Evolutionary conservation across 2,329 filamentous ascomycete genomes (phyloP), one percentile per base, ranked within the genome.

Genomic region (Metarhizium sp.): DNA sequence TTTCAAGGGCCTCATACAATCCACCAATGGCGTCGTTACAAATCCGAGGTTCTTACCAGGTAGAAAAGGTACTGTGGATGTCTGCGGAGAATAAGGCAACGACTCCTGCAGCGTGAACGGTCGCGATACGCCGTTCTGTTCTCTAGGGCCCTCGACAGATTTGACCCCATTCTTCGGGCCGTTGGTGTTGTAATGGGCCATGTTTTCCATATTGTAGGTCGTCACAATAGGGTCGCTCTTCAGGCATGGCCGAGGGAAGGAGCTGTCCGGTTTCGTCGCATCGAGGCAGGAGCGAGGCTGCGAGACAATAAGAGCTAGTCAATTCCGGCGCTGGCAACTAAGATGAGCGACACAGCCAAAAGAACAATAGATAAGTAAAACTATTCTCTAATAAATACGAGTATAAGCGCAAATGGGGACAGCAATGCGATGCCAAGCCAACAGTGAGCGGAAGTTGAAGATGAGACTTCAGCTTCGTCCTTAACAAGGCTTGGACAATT

Each of bases 71-170:
- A 89, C 79, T 51, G 92, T 86, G 3, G 88, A 90, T 51, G 86
- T 88, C 67, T 92, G 86, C 29, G 90, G 89, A 52, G 88, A 89
- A 71, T 85, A 92, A n/a, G 88, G 87, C 49, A 94, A 76, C 34
- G 88, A 88, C 66, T 94, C 87, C 55, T 86, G 80, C 13, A 94
- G 79, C 3, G 80, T 80, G 65, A 85, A 83, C 1, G 84, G 77
- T 54, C 76, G 69, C 43, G 66, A 59, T 38, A 70, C 64, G 43
- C 63, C 54, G 20, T 61, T 64, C 34, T 61, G 54, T 51, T 65
- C 59, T 16, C 58, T 50, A 50, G 59, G 60, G 54, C 59, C 62
- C 51, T 61, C 56, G 43, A 64, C 62, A 55, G 60, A 59, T 54
- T 61, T 59, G 48, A 62, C 52, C 61, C 73, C 73, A 64, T 73